These are phyloP conservation scores for Chaetomiaceae sp. DNA, from an alignment of 2,329 filamentous ascomycete genomes.

Conservation along the genomic window DNA sequence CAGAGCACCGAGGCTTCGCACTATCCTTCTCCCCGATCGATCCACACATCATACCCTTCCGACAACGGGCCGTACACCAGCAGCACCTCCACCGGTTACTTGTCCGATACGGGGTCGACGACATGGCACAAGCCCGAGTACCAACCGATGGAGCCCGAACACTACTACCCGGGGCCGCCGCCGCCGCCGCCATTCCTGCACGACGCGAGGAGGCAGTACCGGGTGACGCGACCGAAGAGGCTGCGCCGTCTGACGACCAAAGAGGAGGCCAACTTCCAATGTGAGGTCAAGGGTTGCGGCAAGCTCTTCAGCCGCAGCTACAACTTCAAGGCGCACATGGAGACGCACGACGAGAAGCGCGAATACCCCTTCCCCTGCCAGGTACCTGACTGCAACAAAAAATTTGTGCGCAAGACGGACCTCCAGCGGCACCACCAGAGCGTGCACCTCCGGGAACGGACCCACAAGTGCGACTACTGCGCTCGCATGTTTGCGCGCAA, in stretches of 20 bases:
- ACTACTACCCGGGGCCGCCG: constrained; percentile 30
- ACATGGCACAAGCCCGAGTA: constrained; percentile 40
- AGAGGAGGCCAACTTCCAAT: constrained; percentile 68
- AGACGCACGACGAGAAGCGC: constrained; percentile 72
- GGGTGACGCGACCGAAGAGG: constrained; percentile 33
- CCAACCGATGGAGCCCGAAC: constrained; percentile 33
- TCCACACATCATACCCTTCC: constrained; percentile 32
- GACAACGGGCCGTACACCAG: constrained; percentile 27
- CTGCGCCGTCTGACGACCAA: constrained; percentile 55
- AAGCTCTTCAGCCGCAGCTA: constrained; percentile 79
- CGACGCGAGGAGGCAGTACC: constrained; percentile 29
- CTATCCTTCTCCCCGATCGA: constrained; percentile 39
- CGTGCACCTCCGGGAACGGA: constrained; percentile 70
- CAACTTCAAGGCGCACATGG: constrained; percentile 82
- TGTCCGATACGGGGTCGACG: constrained; percentile 35
- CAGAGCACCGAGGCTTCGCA: constrained; percentile 36
- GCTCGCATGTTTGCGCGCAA: constrained; percentile 70
- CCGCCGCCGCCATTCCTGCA: constrained; percentile 25
- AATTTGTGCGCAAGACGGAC: constrained; percentile 80
- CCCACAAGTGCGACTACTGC: constrained; percentile 68
- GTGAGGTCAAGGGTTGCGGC: constrained; percentile 64
- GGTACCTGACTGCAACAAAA: constrained; percentile 61
- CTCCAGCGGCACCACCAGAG: constrained; percentile 59
- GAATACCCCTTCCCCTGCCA: constrained; percentile 68
- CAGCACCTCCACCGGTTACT: constrained; percentile 35